Base-by-base conservation (phyloP, 441 rosid species). In the Lepidium campestre region DNA sequence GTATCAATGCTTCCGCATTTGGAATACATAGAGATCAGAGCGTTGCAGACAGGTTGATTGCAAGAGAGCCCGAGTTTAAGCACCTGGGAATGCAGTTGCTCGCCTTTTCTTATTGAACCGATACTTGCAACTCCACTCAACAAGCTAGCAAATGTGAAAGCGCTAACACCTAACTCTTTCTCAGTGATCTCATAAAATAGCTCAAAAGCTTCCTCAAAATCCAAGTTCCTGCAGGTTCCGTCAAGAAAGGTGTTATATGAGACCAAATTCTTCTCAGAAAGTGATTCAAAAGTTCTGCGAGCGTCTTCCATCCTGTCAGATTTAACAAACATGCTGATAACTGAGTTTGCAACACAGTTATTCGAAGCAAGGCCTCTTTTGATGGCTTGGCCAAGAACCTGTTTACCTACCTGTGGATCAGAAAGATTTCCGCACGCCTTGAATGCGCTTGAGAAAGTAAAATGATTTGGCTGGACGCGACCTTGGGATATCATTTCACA, bases 11-110 rank as follows among this genome's bases (percentile, higher is more conserved):
- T 75, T 71, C 87, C 81, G 7, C 88, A 85, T 73, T 77, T 78
- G 13, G 89, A 82, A 65, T 86, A 88, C 95, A 82, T 80, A 48
- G 89, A 83, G 56, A 86, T 78, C 63, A 86, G 68, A 57, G 90
- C 85, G 46, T 85, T 89, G 40, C 72, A 80, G 45, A 85, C 59
- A 6, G 67, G 73, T 14, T 66, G 74, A 52, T 81, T 83, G 31
- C 73, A 67, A 4, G 75, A 62, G 44, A 79, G 72, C 53, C 87
- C 89, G 3, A 82, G 80, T 77, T 81, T 86, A 45, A 83, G 56
- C 61, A 83, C 67, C 71, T 72, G 77, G 1, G 81, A 78, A 79
- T 88, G 91, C 71, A 86, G 72, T 72, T 82, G 86, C 76, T 83
- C 86, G 1, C 90, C 89, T 77, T 86, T 81, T 63, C 85, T 65